These are phyloP conservation scores for Globisporangium radiosum DNA, from an alignment of 352 stramenopile species.

Conservation along the genomic window DNA sequence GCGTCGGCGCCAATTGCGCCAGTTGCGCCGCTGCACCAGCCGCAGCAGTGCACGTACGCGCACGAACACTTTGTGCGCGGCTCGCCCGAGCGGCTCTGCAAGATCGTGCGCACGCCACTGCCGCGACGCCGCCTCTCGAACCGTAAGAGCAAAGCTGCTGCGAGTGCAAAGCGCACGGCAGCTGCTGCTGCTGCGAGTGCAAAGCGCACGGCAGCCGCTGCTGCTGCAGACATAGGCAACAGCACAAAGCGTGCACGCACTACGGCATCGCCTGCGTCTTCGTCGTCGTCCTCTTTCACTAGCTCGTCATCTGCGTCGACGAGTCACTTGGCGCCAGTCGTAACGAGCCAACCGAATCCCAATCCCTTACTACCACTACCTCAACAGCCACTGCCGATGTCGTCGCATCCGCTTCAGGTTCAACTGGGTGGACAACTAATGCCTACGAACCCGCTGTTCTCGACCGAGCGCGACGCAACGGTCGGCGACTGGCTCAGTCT, in stretches of 20 bases:
- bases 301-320: neutral
- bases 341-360: neutral
- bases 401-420: neutral
- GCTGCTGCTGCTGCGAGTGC: neutral
- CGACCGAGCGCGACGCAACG: constrained; percentile 8
- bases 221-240: neutral
- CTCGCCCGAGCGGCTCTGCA: constrained; percentile 24
- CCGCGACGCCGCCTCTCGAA: constrained; percentile 24
- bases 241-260: constrained; percentile 2
- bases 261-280: neutral
- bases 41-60: constrained; percentile 18
- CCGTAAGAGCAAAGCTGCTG: constrained; percentile 10
- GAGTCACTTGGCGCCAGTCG: neutral
- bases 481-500: constrained; percentile 10
- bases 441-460: constrained; percentile 12
- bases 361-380: neutral
- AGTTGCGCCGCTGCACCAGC: constrained; percentile 1
- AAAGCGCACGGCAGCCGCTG: neutral
- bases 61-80: constrained; percentile 46
- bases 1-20: constrained; percentile 5
- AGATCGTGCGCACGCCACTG: constrained; percentile 32
- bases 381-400: neutral
- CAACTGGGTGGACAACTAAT: too few species aligned
- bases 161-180: neutral
- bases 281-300: constrained; percentile 1